Conservation (phyloP, 73 alveolate genomes). For the Symbiodinium pilosum region DNA sequence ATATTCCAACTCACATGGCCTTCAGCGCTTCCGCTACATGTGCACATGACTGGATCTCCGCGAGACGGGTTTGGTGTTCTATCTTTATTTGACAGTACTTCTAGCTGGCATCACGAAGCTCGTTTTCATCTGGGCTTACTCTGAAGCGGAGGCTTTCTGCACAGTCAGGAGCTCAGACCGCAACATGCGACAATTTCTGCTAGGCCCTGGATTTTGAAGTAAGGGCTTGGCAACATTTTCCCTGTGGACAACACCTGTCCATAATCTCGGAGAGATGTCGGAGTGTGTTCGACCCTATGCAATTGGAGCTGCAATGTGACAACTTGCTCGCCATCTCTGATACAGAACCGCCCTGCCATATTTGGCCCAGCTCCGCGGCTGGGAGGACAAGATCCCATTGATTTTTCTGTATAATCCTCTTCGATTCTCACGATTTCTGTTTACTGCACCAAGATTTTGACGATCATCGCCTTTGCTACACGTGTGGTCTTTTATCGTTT, state of each 20-base stretch:
- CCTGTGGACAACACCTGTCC: not conserved
- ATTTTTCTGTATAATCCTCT: too few species aligned
- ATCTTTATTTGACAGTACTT: too few species aligned
- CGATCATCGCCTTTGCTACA: too few species aligned
- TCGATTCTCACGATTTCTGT: too few species aligned
- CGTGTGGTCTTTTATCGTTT: too few species aligned
- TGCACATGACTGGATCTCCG: not conserved
- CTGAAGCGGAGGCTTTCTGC: conserved; percentile 5
- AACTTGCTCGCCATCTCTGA: not conserved
- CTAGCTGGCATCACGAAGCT: not conserved
- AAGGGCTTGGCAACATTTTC: not conserved
- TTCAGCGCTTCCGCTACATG: not conserved
- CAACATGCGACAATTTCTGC: not conserved
- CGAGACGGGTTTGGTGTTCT: too few species aligned
- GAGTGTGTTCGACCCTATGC: not conserved
- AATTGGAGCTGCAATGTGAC: not conserved
- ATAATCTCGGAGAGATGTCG: not conserved
- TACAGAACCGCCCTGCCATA: not conserved
- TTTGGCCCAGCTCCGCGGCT: not conserved
- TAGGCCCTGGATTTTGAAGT: not conserved
- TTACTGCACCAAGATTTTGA: too few species aligned
- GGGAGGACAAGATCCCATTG: too few species aligned
- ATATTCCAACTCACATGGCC: too few species aligned
- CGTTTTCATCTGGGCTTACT: not conserved
- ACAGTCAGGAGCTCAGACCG: conserved; percentile 11